Base-by-base conservation (phyloP, 441 rosid species). In the Croton setiger region DNA sequence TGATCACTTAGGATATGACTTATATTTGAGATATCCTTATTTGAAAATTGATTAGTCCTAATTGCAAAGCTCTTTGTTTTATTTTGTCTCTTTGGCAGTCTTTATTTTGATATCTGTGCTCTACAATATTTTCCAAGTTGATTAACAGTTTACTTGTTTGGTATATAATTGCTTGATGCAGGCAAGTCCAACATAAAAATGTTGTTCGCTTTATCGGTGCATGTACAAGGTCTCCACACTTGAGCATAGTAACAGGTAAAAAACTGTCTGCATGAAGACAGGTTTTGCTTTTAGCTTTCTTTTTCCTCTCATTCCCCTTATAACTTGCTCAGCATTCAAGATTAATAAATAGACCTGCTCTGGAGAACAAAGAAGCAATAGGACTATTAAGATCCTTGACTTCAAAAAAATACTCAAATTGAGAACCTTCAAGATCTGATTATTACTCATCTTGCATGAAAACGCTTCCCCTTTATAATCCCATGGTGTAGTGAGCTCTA, bases 131-230 rank as follows among this genome's bases (percentile, higher is more conserved):
- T 15, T 45, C 11, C 47, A 33, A 54, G n/a, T 43, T 60, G 33
- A 18, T 61, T 53, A 11, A 3, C 33, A 41, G 10, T 41, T 20
- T 31, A 27, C 49, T 18, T 9, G 5, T 21, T 8, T 9, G 64
- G 43, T 57, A 43, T 45, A 11, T 37, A 4, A 49, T 48, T 67
- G 60, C 36, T 56, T 57, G 60, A 47, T 81, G 77, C 84, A 87
- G 96, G 80, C 83, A 83, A 72, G 92, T 87, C 61, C 81, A 79
- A 53, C 91, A 90, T 76, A 75, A 67, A 74, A 87, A 87, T 74
- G 84, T 87, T 63, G 93, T 90, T 72, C 84, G 76, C 70, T 90
- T 90, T 71, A 78, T 90, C 63, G 96, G 96, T 74, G 96, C 91
- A 17, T 83, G 89, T 68, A 82, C 91, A 10, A 76, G 78, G 68